Evolutionary conservation across 1,284 basidiomycete species (phyloP).

Genomic region (Pseudozyma sp.): DNA sequence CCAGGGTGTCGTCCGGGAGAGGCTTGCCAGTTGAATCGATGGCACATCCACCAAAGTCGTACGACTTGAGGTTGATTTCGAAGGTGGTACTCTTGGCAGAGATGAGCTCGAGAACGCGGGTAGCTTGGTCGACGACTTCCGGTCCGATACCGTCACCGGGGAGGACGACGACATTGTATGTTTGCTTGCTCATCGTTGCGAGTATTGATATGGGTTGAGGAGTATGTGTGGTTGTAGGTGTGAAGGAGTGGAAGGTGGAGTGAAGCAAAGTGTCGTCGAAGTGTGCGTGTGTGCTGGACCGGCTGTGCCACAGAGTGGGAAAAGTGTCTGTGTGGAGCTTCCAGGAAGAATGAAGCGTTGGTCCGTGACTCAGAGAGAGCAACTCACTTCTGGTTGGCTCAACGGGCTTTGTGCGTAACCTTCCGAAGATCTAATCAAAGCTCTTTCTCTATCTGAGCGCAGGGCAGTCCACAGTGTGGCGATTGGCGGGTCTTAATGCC

Average conservation of each 20-base stretch:
- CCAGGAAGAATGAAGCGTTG: slow-evolving; percentile 10
- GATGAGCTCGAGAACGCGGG: slow-evolving; percentile 83
- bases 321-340: slow-evolving; percentile 17
- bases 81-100: slow-evolving; percentile 75
- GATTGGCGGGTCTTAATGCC: background rate
- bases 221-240: background rate
- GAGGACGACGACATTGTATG: slow-evolving; percentile 73
- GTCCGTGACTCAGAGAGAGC: slow-evolving; percentile 16
- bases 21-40: slow-evolving; percentile 89
- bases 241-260: background rate
- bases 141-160: slow-evolving; percentile 98
- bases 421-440: slow-evolving; percentile 2
- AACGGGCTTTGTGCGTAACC: slow-evolving; percentile 2
- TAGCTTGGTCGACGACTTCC: slow-evolving; percentile 89
- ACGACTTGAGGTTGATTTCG: slow-evolving; percentile 76
- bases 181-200: slow-evolving; percentile 42
- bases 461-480: background rate
- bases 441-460: background rate
- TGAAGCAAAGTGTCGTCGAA: background rate
- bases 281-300: background rate
- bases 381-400: slow-evolving; percentile 28
- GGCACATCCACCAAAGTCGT: slow-evolving; percentile 91
- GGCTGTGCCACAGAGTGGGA: background rate
- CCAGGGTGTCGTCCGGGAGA: slow-evolving; percentile 84
- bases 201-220: slow-evolving; percentile 10